A percentile compares a stretch with the other conserved stretches of the same genome.
phyloP scores from a whole-genome alignment of 495 filamentous ascomycete genomes.

The Xylaria cubensis region DNA sequence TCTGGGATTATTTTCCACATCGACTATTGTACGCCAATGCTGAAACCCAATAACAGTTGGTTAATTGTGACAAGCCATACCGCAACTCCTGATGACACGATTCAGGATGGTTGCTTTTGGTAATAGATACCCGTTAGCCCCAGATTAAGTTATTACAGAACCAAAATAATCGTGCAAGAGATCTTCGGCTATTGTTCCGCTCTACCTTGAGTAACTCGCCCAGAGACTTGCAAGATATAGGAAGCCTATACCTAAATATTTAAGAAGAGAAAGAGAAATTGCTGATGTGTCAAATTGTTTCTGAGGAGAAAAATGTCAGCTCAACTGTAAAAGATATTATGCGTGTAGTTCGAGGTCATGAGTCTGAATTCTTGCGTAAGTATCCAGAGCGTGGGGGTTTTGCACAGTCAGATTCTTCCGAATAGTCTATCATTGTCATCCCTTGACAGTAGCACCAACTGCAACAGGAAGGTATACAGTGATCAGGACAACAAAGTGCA shows the following conservation, averaged over 20 bases:
- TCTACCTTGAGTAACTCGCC: neutral
- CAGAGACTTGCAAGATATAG: too few species aligned
- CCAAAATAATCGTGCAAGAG: neutral
- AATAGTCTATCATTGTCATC: conserved; percentile 13
- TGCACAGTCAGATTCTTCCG: conserved; percentile 6
- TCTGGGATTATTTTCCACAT: conserved; percentile 4
- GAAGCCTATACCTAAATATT: neutral
- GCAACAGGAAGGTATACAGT: conserved; percentile 18
- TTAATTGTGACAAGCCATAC: conserved; percentile 7
- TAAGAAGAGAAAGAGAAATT: neutral
- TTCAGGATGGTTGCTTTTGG: conserved; percentile 6
- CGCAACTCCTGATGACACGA: conserved; percentile 1
- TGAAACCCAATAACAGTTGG: conserved; percentile 2
- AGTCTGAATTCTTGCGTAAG: conserved; percentile 10
- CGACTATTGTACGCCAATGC: neutral
- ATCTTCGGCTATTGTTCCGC: neutral
- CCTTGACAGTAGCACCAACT: conserved; percentile 2
- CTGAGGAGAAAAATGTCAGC: neutral
- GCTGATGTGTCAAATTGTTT: neutral
- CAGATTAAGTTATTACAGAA: conserved; percentile 24
- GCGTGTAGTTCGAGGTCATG: neutral
- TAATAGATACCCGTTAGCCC: conserved; percentile 16
- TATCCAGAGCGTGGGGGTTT: conserved; percentile 18
- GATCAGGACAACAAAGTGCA: conserved; percentile 1
- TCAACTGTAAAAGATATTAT: neutral